A percentile compares a stretch with the other conserved stretches of the same genome.
Evolutionary conservation across 306 rosid species (phyloP).

Genomic region (Urtica urens): DNA sequence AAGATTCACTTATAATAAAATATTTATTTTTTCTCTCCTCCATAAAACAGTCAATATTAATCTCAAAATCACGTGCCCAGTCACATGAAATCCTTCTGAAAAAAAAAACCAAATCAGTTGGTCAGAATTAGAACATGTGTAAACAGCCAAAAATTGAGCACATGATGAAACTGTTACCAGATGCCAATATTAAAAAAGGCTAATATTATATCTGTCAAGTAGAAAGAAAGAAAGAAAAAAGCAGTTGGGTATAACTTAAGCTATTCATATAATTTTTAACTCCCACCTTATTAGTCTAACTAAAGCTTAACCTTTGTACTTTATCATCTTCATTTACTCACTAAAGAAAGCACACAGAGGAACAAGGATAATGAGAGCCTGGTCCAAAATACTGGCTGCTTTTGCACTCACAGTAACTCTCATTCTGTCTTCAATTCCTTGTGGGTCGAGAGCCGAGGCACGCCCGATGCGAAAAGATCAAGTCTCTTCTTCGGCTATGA

Average conservation of each 20-base stretch:
- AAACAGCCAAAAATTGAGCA: slow-evolving; percentile 39
- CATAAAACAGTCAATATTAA: slow-evolving; percentile 11
- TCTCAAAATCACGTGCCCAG: slow-evolving; percentile 40
- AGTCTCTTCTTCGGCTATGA: slow-evolving; percentile 12
- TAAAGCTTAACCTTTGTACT: slow-evolving; percentile 5
- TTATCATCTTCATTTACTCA: slow-evolving; percentile 7
- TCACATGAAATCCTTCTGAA: slow-evolving; percentile 32
- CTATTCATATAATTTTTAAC: too few species aligned
- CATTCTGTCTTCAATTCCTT: slow-evolving; percentile 22
- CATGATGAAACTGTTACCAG: slow-evolving; percentile 44
- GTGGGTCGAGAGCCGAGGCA: slow-evolving; percentile 20
- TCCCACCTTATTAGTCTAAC: too few species aligned
- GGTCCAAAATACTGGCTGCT: slow-evolving; percentile 43
- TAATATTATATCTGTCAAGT: background rate
- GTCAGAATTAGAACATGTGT: slow-evolving; percentile 18
- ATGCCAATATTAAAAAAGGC: slow-evolving; percentile 29
- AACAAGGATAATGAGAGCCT: slow-evolving; percentile 27
- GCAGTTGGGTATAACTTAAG: too few species aligned
- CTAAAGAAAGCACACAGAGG: background rate
- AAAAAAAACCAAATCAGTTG: slow-evolving; percentile 14
- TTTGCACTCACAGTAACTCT: slow-evolving; percentile 33
- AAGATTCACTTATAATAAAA: slow-evolving; percentile 18
- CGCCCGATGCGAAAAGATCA: slow-evolving; percentile 15
- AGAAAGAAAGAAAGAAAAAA: too few species aligned
- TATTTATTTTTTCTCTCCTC: slow-evolving; percentile 18